Conservation (phyloP, 148 eudicot genomes). For the Heliosperma pusillum region DNA sequence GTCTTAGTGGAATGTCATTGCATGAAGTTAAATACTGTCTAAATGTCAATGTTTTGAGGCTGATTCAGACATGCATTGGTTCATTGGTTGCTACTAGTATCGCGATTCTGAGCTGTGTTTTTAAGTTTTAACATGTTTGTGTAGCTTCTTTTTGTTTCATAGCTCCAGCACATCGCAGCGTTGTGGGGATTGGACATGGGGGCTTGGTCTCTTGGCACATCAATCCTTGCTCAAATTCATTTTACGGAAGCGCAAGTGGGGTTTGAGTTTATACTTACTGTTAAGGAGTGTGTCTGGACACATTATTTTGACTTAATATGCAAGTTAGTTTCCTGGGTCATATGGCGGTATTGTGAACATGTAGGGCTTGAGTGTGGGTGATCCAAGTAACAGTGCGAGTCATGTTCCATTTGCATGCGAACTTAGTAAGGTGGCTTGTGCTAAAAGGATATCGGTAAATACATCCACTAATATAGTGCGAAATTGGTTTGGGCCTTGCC, state of each 20-base stretch:
- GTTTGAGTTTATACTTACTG: constrained; percentile 9
- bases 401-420: constrained; percentile 13
- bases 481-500: constrained; percentile 26
- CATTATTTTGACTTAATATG: constrained; percentile 26
- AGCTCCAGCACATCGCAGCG: constrained; percentile 63
- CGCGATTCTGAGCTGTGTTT: constrained; percentile 22
- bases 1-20: neutral
- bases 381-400: constrained; percentile 12
- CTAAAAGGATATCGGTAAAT: constrained; percentile 17
- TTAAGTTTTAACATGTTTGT: constrained; percentile 39
- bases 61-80: constrained; percentile 8
- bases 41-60: neutral
- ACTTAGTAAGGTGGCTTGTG: constrained; percentile 23
- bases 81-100: constrained; percentile 11
- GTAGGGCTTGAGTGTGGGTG: constrained; percentile 18
- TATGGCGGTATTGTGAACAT: constrained; percentile 1
- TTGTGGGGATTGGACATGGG: constrained; percentile 74
- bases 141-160: constrained; percentile 63
- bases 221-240: constrained; percentile 25
- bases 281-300: constrained; percentile 35
- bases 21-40: neutral
- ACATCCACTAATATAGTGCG: constrained; percentile 22
- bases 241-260: constrained; percentile 25
- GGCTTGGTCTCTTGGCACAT: constrained; percentile 39
- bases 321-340: constrained; percentile 23